phyloP scores from a whole-genome alignment of 1,284 basidiomycete species.

The Puccinia triticina region DNA sequence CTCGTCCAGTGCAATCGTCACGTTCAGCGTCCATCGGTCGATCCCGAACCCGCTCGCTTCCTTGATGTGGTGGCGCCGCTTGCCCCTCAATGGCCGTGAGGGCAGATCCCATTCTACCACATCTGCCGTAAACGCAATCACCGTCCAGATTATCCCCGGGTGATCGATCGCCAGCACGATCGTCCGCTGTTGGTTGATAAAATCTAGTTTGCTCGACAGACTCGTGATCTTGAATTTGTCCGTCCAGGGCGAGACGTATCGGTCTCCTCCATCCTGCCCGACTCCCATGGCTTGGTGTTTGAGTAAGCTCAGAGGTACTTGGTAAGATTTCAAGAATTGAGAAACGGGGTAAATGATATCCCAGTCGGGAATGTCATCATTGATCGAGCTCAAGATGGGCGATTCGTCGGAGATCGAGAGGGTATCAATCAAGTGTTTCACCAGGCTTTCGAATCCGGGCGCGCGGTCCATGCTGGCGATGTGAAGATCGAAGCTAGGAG shows the following conservation, averaged over 20 bases:
- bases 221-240: conserved; percentile 68
- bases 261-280: conserved; percentile 42
- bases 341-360: conserved; percentile 70
- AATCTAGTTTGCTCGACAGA: conserved; percentile 68
- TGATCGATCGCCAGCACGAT: conserved; percentile 76
- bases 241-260: conserved; percentile 66
- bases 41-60: conserved; percentile 80
- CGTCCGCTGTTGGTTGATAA: conserved; percentile 69
- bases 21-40: conserved; percentile 72
- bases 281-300: conserved; percentile 53
- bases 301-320: conserved; percentile 66
- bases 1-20: conserved; percentile 68
- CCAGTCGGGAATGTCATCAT: conserved; percentile 69
- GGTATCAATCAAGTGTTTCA: conserved; percentile 67
- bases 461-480: conserved; percentile 82
- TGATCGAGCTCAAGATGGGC: conserved; percentile 58
- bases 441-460: conserved; percentile 71
- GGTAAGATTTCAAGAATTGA: conserved; percentile 77
- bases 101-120: conserved; percentile 76
- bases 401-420: conserved; percentile 65
- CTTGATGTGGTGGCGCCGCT: conserved; percentile 84
- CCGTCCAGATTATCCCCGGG: conserved; percentile 86
- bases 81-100: conserved; percentile 67
- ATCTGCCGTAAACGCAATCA: conserved; percentile 88
- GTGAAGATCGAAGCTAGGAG: conserved; percentile 74